Conservation (phyloP, 2,329 filamentous ascomycete species). For the Diaporthe destruens region DNA sequence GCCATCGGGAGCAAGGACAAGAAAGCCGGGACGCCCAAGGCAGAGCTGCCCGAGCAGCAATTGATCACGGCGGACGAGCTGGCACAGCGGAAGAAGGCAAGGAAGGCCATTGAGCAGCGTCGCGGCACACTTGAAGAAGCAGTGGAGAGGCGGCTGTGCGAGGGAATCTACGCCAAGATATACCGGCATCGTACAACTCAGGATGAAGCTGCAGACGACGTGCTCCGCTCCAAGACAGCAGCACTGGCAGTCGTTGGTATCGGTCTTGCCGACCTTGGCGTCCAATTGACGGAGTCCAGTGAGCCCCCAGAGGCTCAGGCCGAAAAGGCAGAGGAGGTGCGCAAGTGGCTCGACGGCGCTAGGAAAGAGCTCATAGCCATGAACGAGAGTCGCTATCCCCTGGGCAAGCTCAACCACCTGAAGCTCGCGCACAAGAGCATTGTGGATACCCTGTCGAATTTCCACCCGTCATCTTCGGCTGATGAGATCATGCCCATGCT, state of each 20-base stretch:
- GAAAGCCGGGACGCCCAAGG: conserved; percentile 54
- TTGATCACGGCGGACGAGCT: conserved; percentile 94
- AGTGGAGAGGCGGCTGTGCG: conserved; percentile 87
- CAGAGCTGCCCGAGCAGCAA: conserved; percentile 72
- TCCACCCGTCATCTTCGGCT: conserved; percentile 85
- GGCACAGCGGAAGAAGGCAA: conserved; percentile 80
- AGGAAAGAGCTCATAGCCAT: conserved; percentile 80
- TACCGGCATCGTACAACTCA: conserved; percentile 93
- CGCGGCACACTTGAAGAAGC: conserved; percentile 85
- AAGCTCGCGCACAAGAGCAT: conserved; percentile 93
- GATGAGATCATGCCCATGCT: conserved; percentile 97
- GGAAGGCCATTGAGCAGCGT: conserved; percentile 83
- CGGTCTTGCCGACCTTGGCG: conserved; percentile 84
- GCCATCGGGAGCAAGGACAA: conserved; percentile 67
- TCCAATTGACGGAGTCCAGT: conserved; percentile 74
- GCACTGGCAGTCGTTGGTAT: conserved; percentile 93
- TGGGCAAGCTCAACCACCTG: conserved; percentile 91
- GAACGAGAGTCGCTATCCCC: conserved; percentile 87
- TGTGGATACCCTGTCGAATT: conserved; percentile 82
- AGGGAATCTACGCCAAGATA: conserved; percentile 87
- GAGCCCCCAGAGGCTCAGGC: conserved; percentile 69
- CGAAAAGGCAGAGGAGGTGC: conserved; percentile 76
- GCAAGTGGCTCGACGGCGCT: conserved; percentile 78
- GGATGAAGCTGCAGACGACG: conserved; percentile 95
- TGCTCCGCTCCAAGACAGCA: conserved; percentile 92